Conservation (phyloP, 176 grass and related monocot species). For the Raddia guianensis region DNA sequence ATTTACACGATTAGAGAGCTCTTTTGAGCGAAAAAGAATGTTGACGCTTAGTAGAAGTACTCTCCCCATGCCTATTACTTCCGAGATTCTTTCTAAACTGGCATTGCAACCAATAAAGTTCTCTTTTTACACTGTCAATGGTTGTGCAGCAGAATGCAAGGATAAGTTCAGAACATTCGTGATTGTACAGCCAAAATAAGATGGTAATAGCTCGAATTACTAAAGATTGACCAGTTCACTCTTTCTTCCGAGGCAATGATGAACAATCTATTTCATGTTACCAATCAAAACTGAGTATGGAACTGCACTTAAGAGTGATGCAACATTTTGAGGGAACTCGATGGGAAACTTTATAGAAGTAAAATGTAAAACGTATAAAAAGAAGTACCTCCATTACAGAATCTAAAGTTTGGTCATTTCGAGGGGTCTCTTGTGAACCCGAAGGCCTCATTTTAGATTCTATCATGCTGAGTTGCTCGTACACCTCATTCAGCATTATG, state of each 20-base stretch:
- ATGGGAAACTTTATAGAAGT: neutral
- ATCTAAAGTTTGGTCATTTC: slow-evolving; percentile 48
- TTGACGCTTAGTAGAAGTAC: neutral
- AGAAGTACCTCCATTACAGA: slow-evolving; percentile 81
- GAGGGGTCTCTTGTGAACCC: slow-evolving; percentile 47
- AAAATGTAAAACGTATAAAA: slow-evolving; percentile 14
- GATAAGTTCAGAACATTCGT: slow-evolving; percentile 4
- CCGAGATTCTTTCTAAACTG: neutral
- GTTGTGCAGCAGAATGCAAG: neutral
- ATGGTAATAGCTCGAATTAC: neutral
- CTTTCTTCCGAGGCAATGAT: neutral
- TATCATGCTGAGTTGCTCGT: slow-evolving; percentile 68
- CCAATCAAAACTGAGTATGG: neutral
- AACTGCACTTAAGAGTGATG: slow-evolving; percentile 1
- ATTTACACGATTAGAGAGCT: slow-evolving; percentile 30
- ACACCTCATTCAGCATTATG: slow-evolving; percentile 78
- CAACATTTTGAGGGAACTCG: neutral
- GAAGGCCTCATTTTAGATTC: slow-evolving; percentile 62
- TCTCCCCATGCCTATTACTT: neutral
- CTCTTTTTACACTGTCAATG: neutral
- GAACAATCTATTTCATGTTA: slow-evolving; percentile 7
- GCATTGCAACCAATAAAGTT: neutral
- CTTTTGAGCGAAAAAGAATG: neutral
- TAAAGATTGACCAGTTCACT: neutral
- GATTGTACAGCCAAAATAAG: neutral